Base-by-base conservation (phyloP, 2,329 filamentous ascomycete genomes). In the Ascocoryne sarcoides region DNA sequence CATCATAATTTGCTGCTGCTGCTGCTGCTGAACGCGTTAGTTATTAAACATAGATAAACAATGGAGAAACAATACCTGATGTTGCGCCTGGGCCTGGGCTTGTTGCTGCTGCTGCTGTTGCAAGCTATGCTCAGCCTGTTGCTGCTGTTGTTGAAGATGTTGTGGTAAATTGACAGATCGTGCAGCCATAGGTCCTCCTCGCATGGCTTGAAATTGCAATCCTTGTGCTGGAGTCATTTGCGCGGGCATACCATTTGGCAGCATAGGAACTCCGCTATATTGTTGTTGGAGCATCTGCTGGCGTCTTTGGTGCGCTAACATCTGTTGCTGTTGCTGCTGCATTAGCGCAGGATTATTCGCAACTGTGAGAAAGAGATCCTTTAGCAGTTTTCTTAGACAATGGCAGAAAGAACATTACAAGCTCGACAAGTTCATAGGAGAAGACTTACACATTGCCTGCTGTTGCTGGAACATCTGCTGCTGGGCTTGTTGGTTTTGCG, bases 281-380 rank as follows among this genome's bases (percentile, higher is more conserved):
- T 77, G 73, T 48, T 76, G 72, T 12, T 66, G 65, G 62, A 77
- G 66, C 44, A 76, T 60, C 5, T 65, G 65, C 46, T 79, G 73
- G 37, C 70, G 63, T 28, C 50, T 43, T 29, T 75, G 71, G 46
- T 76, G 71, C 32, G 79, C 74, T 30, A 76, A 56, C 32, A 65
- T 60, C 41, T 76, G 69, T 45, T 76, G 73, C 48, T 76, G 69
- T 46, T 77, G 73, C 48, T 79, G 74, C 52, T 65, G 58, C 28
- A 55, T 53, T 34, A 59, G 40, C 36, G 58, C 53, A 28, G 62
- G 60, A 33, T 63, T 62, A 48, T 58, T 60, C 53, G 54, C 45
- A 37, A 53, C 46, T 52, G 40, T 36, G 40, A 44, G 48, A 42
- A 37, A 36, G 42, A 23, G 17, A 20, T 12, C 7, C 14, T 3